phyloP scores from a whole-genome alignment of 78 protist genomes.

The Cavenderia fasciculata region DNA sequence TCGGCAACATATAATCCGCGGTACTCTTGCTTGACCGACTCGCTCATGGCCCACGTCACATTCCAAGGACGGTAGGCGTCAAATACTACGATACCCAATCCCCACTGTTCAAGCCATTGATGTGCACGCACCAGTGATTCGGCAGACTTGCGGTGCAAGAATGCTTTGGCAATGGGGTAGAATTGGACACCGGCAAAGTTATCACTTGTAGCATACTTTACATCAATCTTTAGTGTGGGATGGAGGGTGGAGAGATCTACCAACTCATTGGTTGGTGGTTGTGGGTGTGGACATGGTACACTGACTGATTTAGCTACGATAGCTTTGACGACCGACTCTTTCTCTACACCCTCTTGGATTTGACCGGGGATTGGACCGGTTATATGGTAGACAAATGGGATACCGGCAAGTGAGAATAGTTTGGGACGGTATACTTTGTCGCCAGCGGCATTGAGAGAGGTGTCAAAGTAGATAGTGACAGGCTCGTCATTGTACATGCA shows the following conservation, averaged over 20 bases:
- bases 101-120: slow-evolving; percentile 37
- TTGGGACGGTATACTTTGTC: too few relatives aligned
- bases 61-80: slow-evolving; percentile 66
- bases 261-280: background rate
- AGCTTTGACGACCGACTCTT: background rate
- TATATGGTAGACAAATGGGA: background rate
- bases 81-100: slow-evolving; percentile 25
- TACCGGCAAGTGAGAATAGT: background rate
- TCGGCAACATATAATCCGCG: slow-evolving; percentile 47
- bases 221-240: slow-evolving; percentile 10
- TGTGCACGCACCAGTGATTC: slow-evolving; percentile 20
- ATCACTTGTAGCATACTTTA: slow-evolving; percentile 46
- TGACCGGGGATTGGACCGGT: slow-evolving; percentile 5
- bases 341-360: slow-evolving; percentile 15
- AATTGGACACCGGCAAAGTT: slow-evolving; percentile 35
- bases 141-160: slow-evolving; percentile 25
- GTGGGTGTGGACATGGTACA: slow-evolving; percentile 16
- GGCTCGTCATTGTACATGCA: slow-evolving; percentile 39
- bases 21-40: slow-evolving; percentile 2
- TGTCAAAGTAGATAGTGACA: background rate
- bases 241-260: slow-evolving; percentile 34
- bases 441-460: background rate
- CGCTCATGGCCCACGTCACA: slow-evolving; percentile 47
- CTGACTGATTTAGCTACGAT: background rate
- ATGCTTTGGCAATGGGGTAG: slow-evolving; percentile 28